A percentile compares a stretch with the other conserved stretches of the same genome.
Evolutionary conservation across 345 rosid species (phyloP).

Genomic region (Murraya koenigii): DNA sequence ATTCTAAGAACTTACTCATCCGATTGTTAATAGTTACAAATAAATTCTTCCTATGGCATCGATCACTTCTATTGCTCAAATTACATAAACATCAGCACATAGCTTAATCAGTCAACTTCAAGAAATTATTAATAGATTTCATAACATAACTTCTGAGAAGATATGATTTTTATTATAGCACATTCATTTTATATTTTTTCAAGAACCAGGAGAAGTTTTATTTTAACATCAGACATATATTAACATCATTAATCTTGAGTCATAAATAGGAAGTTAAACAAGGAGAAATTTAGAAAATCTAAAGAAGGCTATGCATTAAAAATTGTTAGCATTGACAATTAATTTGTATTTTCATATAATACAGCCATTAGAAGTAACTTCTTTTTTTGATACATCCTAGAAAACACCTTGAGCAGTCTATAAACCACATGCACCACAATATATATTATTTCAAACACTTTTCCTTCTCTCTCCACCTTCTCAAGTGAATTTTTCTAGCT

Average conservation of each 20-base stretch:
- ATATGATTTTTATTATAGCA: not conserved
- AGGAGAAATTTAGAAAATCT: not conserved
- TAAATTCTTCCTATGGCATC: not conserved
- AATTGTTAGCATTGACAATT: not conserved
- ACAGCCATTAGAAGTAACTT: not conserved
- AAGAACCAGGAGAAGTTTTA: not conserved
- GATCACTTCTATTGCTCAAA: not conserved
- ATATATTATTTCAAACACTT: not conserved
- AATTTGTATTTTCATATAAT: not conserved
- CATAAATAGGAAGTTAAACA: not conserved
- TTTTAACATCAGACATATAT: not conserved
- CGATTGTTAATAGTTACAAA: not conserved
- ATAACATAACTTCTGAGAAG: not conserved
- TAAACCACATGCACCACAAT: not conserved
- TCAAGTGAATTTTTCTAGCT: not conserved
- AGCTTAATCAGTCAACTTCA: not conserved
- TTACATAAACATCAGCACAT: not conserved
- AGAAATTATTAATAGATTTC: not conserved
- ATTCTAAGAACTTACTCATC: not conserved
- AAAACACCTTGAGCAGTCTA: not conserved
- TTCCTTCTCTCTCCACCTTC: not conserved
- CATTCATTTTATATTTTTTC: not conserved
- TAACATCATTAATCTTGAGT: not conserved
- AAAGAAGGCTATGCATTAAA: not conserved
- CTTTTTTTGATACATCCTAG: not conserved